Conservation (phyloP, 352 stramenopile genomes). For the Pythium dissotocum region DNA sequence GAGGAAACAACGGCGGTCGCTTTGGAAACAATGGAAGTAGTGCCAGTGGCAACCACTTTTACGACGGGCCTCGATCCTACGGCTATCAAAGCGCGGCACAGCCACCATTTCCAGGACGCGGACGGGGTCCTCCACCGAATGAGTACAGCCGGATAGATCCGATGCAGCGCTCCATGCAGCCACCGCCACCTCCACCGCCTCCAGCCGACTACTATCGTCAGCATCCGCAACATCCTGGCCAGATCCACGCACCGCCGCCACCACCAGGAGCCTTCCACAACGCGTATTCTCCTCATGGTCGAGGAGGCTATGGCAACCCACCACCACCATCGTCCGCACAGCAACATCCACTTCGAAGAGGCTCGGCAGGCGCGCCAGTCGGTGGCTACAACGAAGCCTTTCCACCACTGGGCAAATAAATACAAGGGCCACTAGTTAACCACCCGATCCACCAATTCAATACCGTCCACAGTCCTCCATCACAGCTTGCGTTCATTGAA, state of each 20-base stretch:
- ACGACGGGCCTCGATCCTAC: constrained; percentile 20
- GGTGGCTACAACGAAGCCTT: constrained; percentile 72
- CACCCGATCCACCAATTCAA: neutral
- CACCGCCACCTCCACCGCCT: constrained; percentile 16
- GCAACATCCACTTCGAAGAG: constrained; percentile 28
- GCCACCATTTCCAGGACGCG: constrained; percentile 16
- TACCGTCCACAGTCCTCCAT: neutral
- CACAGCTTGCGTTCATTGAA: constrained; percentile 1
- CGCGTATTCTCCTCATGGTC: constrained; percentile 23
- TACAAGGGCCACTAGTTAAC: neutral
- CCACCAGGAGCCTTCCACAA: constrained; percentile 15
- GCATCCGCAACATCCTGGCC: constrained; percentile 5
- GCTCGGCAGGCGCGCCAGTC: constrained; percentile 11
- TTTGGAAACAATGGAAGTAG: constrained; percentile 10
- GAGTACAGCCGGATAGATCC: constrained; percentile 31
- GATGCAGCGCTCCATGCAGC: constrained; percentile 7
- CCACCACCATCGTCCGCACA: constrained; percentile 16
- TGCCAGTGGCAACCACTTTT: constrained; percentile 11
- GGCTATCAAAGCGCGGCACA: constrained; percentile 16
- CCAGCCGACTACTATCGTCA: constrained; percentile 24
- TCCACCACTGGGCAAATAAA: constrained; percentile 56
- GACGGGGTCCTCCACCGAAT: constrained; percentile 4
- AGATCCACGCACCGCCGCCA: constrained; percentile 7
- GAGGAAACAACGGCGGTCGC: constrained; percentile 6
- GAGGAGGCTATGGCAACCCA: constrained; percentile 25